phyloP scores from a whole-genome alignment of 371 early-diverging fungal species.

The Rhizopus sp. region DNA sequence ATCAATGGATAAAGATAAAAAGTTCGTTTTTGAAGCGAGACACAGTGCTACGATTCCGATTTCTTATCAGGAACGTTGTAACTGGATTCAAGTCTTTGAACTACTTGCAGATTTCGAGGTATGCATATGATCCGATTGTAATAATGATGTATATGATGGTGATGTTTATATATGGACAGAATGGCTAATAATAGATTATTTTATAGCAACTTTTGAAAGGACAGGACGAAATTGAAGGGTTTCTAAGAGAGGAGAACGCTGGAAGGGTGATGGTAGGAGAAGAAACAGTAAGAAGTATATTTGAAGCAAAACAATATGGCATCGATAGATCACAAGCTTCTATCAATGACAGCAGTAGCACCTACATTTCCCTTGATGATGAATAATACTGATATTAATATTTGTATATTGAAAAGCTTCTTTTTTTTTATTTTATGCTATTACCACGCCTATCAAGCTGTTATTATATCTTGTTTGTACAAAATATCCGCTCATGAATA shows the following conservation, averaged over 20 bases:
- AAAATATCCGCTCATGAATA: constrained; percentile 9
- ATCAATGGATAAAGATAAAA: constrained; percentile 17
- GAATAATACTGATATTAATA: constrained; percentile 9
- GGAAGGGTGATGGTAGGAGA: constrained; percentile 10
- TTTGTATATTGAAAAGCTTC: constrained; percentile 12
- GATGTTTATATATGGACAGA: constrained; percentile 17
- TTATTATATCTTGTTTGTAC: constrained; percentile 12
- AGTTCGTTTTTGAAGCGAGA: constrained; percentile 22
- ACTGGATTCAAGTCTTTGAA: constrained; percentile 18
- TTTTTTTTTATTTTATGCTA: constrained; percentile 10
- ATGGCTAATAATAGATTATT: constrained; percentile 16
- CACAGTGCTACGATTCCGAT: constrained; percentile 17
- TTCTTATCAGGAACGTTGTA: constrained; percentile 14
- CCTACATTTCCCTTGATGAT: constrained; percentile 11
- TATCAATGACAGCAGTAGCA: constrained; percentile 10
- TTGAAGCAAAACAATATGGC: constrained; percentile 13
- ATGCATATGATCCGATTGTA: constrained; percentile 10
- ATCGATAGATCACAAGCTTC: constrained; percentile 10
- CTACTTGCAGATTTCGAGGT: constrained; percentile 18
- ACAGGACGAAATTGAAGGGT: constrained; percentile 11
- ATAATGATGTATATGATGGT: constrained; percentile 12
- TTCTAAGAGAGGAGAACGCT: constrained; percentile 12
- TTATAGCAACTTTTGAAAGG: constrained; percentile 10
- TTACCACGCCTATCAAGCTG: constrained; percentile 9
- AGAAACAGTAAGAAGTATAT: constrained; percentile 11